phyloP scores from a whole-genome alignment of 2,329 filamentous ascomycete genomes.

The Escovopsis weberi region DNA sequence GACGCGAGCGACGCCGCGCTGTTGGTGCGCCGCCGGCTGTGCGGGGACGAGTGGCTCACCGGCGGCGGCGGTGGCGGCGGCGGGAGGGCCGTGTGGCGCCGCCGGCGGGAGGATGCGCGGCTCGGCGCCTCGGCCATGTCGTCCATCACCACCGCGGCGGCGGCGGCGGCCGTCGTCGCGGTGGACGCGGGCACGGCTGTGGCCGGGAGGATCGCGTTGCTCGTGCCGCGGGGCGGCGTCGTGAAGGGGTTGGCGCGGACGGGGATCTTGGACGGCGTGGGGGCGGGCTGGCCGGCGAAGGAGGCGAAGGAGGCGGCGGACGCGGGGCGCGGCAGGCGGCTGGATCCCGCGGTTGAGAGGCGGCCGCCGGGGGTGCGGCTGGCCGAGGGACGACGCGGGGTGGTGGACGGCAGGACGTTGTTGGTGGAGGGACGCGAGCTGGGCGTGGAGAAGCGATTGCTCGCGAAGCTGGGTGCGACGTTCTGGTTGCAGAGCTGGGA shows the following conservation, averaged over 20 bases:
- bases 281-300: slow-evolving; percentile 12
- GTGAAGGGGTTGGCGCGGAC: slow-evolving; percentile 7
- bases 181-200: neutral
- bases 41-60: neutral
- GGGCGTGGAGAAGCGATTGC: slow-evolving; percentile 29
- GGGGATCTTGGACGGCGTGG: slow-evolving; percentile 31
- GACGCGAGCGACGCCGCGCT: slow-evolving; percentile 20
- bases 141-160: slow-evolving; percentile 13
- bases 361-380: slow-evolving; percentile 22
- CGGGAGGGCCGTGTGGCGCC: slow-evolving; percentile 3
- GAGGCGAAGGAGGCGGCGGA: slow-evolving; percentile 20
- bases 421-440: slow-evolving; percentile 5
- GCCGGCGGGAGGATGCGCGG: slow-evolving; percentile 8
- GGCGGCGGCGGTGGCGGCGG: slow-evolving; percentile 1
- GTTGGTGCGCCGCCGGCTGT: neutral
- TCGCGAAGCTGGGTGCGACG: slow-evolving; percentile 15
- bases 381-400: slow-evolving; percentile 5
- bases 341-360: slow-evolving; percentile 25
- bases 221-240: too few species aligned
- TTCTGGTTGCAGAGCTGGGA: slow-evolving; percentile 20
- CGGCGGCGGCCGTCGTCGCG: slow-evolving; percentile 6
- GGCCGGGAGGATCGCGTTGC: too few species aligned
- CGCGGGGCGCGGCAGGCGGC: slow-evolving; percentile 9
- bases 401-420: neutral
- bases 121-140: neutral